A percentile compares a stretch with the other conserved stretches of the same genome.
These are phyloP conservation scores for Kwoniella europaea DNA, from an alignment of 768 basidiomycete genomes.

Conservation along the genomic window DNA sequence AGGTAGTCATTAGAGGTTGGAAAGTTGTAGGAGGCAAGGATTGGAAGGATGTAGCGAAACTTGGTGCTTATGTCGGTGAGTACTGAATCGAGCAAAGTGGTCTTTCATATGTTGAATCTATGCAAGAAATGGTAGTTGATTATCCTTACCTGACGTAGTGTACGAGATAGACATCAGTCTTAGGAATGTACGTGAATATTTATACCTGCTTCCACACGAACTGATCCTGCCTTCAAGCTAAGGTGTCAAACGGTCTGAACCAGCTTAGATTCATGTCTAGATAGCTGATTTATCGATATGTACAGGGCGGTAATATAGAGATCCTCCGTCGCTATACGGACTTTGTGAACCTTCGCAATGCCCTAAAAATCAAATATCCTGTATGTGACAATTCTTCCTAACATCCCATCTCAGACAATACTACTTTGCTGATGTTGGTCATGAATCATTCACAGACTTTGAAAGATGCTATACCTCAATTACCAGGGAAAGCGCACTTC, in stretches of 20 bases:
- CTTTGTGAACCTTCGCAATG: constrained; percentile 41
- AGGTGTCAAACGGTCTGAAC: too few relatives aligned
- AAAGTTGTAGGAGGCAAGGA: constrained; percentile 51
- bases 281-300: too few relatives aligned
- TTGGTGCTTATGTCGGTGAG: constrained; percentile 57
- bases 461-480: constrained; percentile 38
- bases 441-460: constrained; percentile 38
- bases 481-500: constrained; percentile 54
- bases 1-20: constrained; percentile 51
- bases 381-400: constrained; percentile 21
- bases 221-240: too few relatives aligned
- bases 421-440: background rate
- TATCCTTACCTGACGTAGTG: constrained; percentile 23
- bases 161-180: constrained; percentile 51
- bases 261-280: too few relatives aligned
- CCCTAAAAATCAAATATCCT: constrained; percentile 40
- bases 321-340: constrained; percentile 53
- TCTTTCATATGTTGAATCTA: too few relatives aligned
- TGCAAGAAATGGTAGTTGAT: background rate
- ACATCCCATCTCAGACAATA: background rate
- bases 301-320: constrained; percentile 39
- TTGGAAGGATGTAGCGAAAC: constrained; percentile 44
- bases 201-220: background rate
- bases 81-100: background rate
- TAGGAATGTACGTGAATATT: constrained; percentile 28